A percentile compares a stretch with the other conserved stretches of the same genome.
These are phyloP conservation scores for Lentinula sp. DNA, from an alignment of 768 basidiomycete species.

Conservation along the genomic window DNA sequence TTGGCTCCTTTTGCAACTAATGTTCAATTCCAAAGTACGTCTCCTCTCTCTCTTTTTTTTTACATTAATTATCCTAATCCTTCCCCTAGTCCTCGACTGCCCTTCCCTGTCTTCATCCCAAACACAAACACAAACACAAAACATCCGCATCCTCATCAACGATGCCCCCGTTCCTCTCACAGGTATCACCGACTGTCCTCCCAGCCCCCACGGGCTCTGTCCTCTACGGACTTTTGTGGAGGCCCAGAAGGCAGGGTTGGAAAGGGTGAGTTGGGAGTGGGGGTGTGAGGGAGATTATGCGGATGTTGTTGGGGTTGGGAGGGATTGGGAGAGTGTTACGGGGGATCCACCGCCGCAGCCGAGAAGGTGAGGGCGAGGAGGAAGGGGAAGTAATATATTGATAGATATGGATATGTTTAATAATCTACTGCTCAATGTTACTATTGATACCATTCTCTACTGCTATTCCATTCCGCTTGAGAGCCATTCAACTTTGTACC, in stretches of 20 bases:
- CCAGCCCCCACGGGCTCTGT: conserved; percentile 74
- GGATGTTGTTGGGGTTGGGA: conserved; percentile 45
- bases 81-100: conserved; percentile 54
- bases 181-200: conserved; percentile 66
- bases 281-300: conserved; percentile 76
- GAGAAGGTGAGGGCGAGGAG: not conserved
- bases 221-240: conserved; percentile 64
- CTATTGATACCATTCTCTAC: too few species aligned
- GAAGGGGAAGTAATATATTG: not conserved
- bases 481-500: too few species aligned
- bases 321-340: conserved; percentile 65
- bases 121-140: conserved; percentile 34
- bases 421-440: too few species aligned
- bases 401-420: too few species aligned
- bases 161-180: conserved; percentile 82
- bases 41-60: not conserved
- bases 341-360: conserved; percentile 47
- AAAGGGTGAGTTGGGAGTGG: conserved; percentile 63
- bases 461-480: too few species aligned
- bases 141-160: conserved; percentile 79
- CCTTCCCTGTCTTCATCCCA: conserved; percentile 23
- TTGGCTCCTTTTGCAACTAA: conserved; percentile 87
- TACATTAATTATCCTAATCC: conserved; percentile 13
- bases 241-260: conserved; percentile 61
- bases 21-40: conserved; percentile 79